Evolutionary conservation across 164 flowering plant genomes (phyloP), one percentile per base, ranked within the genome.

Genomic region (Berberis thunbergii): DNA sequence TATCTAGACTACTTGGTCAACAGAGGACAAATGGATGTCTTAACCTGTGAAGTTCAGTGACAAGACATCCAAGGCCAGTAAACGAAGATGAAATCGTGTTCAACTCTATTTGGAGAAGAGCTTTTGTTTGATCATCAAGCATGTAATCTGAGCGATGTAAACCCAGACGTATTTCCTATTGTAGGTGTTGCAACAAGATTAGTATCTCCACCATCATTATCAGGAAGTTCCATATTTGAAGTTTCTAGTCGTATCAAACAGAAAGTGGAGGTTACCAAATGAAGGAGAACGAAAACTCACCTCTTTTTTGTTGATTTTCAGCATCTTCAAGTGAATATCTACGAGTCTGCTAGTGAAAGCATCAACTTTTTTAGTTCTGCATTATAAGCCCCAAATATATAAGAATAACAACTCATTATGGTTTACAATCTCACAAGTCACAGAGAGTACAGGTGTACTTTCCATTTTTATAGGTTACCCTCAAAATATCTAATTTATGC

Each of bases 71-170:
- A 67, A 95, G 89, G 53, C 99, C 99, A 54, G 91, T 56, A 78
- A 91, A 91, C 68, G 99, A 95, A 74, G 81, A 84, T 40, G 99
- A 89, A 73, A 89, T 91, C 59, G 99, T 95, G 75, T 95, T 95
- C 74, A 91, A 76, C 83, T 95, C 99, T 69, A 91, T 86, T 72
- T 95, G 99, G 39, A 91, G 91, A 63, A 95, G 99, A 56, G 65
- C 70, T 67, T 87, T 89, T n/a, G 97, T 95, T 72, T 88, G 81
- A 66, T 83, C 90, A 78, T 95, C 97, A 70, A 95, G 90, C 99
- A 95, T 95, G 71, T 95, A 95, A 74, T 95, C 99, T 43, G 99
- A 95, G 53, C 99, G 97, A 80, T 86, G 96, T 70, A 95, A 80
- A 53, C 99, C 99, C 80, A 89, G 71, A 56, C 97, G 94, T 74